phyloP scores from a whole-genome alignment of 495 filamentous ascomycete genomes.

The Thozetella sp. region DNA sequence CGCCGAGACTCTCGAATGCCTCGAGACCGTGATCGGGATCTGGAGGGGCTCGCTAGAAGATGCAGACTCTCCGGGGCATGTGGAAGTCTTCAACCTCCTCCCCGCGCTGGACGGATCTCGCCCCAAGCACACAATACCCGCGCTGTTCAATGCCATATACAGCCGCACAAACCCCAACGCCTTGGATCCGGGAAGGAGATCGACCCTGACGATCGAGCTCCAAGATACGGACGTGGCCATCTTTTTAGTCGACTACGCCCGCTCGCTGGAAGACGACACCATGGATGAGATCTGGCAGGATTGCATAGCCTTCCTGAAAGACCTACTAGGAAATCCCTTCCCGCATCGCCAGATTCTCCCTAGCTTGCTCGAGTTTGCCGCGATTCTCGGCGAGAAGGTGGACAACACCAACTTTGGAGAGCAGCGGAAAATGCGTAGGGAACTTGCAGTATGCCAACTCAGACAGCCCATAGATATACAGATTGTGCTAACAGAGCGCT shows the following conservation, averaged over 20 bases:
- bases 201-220: slow-evolving; percentile 81
- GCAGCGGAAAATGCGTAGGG: slow-evolving; percentile 89
- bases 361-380: slow-evolving; percentile 83
- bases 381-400: slow-evolving; percentile 87
- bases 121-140: slow-evolving; percentile 90
- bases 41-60: slow-evolving; percentile 60
- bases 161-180: slow-evolving; percentile 85
- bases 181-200: slow-evolving; percentile 78
- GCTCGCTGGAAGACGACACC: slow-evolving; percentile 93
- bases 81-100: slow-evolving; percentile 76
- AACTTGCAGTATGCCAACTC: slow-evolving; percentile 72
- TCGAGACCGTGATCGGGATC: slow-evolving; percentile 85
- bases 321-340: slow-evolving; percentile 91
- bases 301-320: slow-evolving; percentile 86
- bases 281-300: slow-evolving; percentile 99
- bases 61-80: slow-evolving; percentile 32
- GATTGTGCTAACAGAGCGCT: slow-evolving; percentile 24
- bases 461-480: slow-evolving; percentile 1
- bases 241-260: slow-evolving; percentile 87
- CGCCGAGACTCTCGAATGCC: slow-evolving; percentile 90
- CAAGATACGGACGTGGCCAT: slow-evolving; percentile 80
- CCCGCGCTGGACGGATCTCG: slow-evolving; percentile 90
- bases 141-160: slow-evolving; percentile 97
- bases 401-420: slow-evolving; percentile 98
- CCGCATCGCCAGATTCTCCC: slow-evolving; percentile 92